Percentiles rank a stretch among this genome's conserved stretches.
Conservation (phyloP, 371 early-diverging fungal genomes). For the Zopfochytrium polystomum region DNA sequence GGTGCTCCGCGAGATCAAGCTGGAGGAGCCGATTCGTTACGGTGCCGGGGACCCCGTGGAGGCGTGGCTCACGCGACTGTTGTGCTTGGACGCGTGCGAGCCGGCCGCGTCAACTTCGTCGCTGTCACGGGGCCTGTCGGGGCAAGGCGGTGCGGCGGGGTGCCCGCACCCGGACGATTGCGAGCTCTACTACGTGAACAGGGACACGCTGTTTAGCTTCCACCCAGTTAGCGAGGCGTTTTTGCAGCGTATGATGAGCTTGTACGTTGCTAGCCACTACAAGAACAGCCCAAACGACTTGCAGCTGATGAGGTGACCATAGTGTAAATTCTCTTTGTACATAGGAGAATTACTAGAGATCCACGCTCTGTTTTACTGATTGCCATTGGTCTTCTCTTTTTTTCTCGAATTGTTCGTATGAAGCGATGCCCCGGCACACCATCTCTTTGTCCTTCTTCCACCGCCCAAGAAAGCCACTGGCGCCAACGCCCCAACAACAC, state of each 20-base stretch:
- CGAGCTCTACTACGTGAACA: constrained; percentile 92
- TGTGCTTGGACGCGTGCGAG: constrained; percentile 86
- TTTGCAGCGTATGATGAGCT: constrained; percentile 93
- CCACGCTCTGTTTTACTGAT: not conserved
- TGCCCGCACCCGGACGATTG: constrained; percentile 94
- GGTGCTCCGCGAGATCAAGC: constrained; percentile 80
- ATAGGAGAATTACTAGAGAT: too few species aligned
- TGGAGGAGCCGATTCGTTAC: constrained; percentile 97
- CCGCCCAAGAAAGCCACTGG: constrained; percentile 70
- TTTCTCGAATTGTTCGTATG: too few species aligned
- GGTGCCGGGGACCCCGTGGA: constrained; percentile 91
- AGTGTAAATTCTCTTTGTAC: not conserved
- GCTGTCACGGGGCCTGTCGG: too few species aligned
- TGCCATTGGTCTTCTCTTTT: too few species aligned
- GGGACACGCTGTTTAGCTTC: constrained; percentile 86
- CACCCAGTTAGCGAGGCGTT: constrained; percentile 95
- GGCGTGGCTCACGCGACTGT: constrained; percentile 91
- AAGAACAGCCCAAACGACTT: constrained; percentile 99
- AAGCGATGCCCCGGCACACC: constrained; percentile 96
- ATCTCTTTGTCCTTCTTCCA: constrained; percentile 94
- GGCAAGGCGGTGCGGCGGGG: too few species aligned
- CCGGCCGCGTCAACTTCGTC: constrained; percentile 17
- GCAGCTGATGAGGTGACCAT: constrained; percentile 78
- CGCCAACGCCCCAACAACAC: constrained; percentile 55
- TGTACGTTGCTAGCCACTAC: constrained; percentile 98